Evolutionary conservation across 768 basidiomycete genomes (phyloP), one percentile per base, ranked within the genome.

Genomic region (Mycena galopus): DNA sequence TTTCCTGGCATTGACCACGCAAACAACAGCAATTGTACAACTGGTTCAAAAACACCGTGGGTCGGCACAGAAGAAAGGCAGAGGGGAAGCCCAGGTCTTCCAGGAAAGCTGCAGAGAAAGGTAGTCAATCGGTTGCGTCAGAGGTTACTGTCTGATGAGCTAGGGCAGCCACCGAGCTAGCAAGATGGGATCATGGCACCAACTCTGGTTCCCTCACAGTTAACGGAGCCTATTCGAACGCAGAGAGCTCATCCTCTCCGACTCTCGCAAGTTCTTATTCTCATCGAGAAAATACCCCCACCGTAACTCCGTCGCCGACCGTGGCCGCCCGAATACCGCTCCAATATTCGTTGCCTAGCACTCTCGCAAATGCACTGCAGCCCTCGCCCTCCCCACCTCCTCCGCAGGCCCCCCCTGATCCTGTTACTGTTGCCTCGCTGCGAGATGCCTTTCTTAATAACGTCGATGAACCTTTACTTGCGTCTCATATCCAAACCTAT

Each of bases 1-100:
- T 47, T 47, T 47, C 16, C 19, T 47, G 17, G 44, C 21, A 5
- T 23, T 42, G 25, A 42, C 8, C 12, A 29, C 17, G 3, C 25
- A n/a, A n/a, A n/a, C n/a, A 74, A 78, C 81, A 91, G 90, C 90
- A 91, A 88, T 90, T 92, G 68, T 92, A 92, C 82, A 91, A 91
- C 75, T 92, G 91, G 91, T 92, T 90, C 82, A 92, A 92, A 82
- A 92, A 92, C 79, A 91, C 91, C 21, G 87, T 90, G 65, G 91
- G 90, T 8, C 84, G 91, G 35, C 89, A 87, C 9, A 83, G 90
- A 65, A 83, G 90, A 57, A 90, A 90, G 78, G 81, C 87, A 55
- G 90, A 90, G 71, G 89, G 89, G 8, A 83, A 87, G 30, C 86
- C 88, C 1, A 83, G 88, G 53, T 85, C 89, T 44, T 83, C 85